Percentiles rank a stretch among this genome's conserved stretches.
phyloP scores from a whole-genome alignment of 495 filamentous ascomycete species.

The Hypoxylon lenormandii region DNA sequence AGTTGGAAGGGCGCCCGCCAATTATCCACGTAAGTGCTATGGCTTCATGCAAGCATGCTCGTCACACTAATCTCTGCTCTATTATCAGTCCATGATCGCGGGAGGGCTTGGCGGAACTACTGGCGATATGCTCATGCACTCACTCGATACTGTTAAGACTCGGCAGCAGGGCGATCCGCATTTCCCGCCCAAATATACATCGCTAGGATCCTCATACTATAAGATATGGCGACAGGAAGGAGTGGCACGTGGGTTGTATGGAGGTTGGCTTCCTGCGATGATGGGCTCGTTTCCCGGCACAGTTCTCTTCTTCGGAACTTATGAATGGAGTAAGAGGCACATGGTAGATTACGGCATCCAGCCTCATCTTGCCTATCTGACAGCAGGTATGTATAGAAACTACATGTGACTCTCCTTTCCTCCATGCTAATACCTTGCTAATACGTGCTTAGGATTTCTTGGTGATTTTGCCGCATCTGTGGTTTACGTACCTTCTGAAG shows the following conservation, averaged over 20 bases:
- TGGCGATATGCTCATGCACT: constrained; percentile 98
- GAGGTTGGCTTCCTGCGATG: constrained; percentile 88
- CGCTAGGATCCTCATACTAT: constrained; percentile 86
- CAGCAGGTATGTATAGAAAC: constrained; percentile 70
- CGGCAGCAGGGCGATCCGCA: constrained; percentile 95
- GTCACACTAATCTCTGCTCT: constrained; percentile 30
- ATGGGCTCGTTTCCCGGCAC: constrained; percentile 94
- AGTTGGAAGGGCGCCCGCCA: constrained; percentile 59
- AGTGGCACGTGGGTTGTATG: constrained; percentile 86
- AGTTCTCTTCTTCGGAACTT: constrained; percentile 92
- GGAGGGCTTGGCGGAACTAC: constrained; percentile 90
- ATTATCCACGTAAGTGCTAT: constrained; percentile 58
- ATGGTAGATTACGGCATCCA: constrained; percentile 86
- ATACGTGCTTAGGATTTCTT: constrained; percentile 74
- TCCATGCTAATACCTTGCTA: constrained; percentile 47
- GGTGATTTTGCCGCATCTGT: constrained; percentile 91
- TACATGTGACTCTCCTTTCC: not conserved
- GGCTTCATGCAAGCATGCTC: constrained; percentile 2
- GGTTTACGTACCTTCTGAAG: constrained; percentile 95
- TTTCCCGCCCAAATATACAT: constrained; percentile 89
- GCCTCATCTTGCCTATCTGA: constrained; percentile 82
- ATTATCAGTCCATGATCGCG: constrained; percentile 85
- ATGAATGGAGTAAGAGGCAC: constrained; percentile 91
- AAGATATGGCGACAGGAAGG: constrained; percentile 95
- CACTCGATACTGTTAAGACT: constrained; percentile 98